Base-by-base conservation (phyloP, 805 yeast species). In the Isabelozyma rhagii region DNA sequence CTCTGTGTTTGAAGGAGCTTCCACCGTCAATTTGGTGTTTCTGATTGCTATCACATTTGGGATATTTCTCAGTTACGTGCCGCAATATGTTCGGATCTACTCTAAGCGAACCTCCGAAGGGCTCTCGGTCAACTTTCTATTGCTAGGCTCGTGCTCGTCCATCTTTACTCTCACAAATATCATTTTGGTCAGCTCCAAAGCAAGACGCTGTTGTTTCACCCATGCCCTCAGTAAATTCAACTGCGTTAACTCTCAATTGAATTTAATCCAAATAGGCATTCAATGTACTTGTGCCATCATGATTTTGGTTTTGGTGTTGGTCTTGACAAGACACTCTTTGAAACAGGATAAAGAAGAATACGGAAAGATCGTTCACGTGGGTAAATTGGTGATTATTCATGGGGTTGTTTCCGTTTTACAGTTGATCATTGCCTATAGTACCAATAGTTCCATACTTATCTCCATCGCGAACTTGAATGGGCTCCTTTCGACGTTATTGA, bases 101-200 rank as follows among this genome's bases (percentile, higher is more conserved):
- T 56, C 62, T 15, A 76, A 90, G 45, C 66, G 78, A 45, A 77
- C 90, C 5, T 82, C 92, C 10, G 91, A 88, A 61, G 97, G 97
- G 4, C 69, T 89, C 18, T 85, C 92, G 5, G 88, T 92, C 10
- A 74, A 78, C 56, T 89, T 83, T 61, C 71, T 89, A 31, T 67
- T 89, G 11, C 74, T 90, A 40, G 94, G 94, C 4, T 79, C 85
- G 4, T 64, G 84, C 44, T 81, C 92, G 17, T 84, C 88, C n/a
- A 67, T 84, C 28, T 78, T 85, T 57, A 82, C 93, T 0, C 67
- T 85, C 45, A 74, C 86, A 15, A 90, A 90, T 59, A 78, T 89
- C 44, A 63, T 84, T 4, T 65, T 89, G 31, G 74, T 89, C 10
- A 79, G 87, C 5, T 66, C 79, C 14, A 77, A 81, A 0, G 87